Base-by-base conservation (phyloP, 208 protist genomes). In the Phytomonas sp. region DNA sequence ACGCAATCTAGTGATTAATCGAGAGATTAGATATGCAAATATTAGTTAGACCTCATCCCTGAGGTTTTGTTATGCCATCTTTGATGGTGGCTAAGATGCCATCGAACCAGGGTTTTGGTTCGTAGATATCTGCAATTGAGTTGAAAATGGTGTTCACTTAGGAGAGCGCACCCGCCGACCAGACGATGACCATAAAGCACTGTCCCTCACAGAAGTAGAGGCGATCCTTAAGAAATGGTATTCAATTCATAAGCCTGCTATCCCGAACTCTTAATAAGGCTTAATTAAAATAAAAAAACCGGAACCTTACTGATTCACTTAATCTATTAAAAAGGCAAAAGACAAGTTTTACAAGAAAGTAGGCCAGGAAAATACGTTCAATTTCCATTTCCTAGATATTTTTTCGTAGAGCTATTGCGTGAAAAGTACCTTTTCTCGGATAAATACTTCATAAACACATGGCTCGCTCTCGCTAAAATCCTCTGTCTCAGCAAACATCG, bases 221-320 rank as follows among this genome's bases (percentile, higher is more conserved):
- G 0, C 93, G 71, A 29, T 78, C 76, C 29, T 74, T 70, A 3
- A 92, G 68, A 62, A 81, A 63, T 3, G 91, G 91, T 4, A 87
- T 81, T 14, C 83, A 62, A 16, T 82, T 65, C 12, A 94, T 79
- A 37, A 3, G 8, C 60, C 63, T 33, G 4, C 77, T 86, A n/a
- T 83, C n/a, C 0, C 88, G 86, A 19, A 88, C 86, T 4, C 49
- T 70, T 5, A 95, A 83, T 0, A 95, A 72, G 30, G 90, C 93
- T 69, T 95, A 87, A 60, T 95, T 87, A 10, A 95, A 45, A 68
- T 95, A 95, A 71, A 1, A 95, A 84, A 12, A 93, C 77, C 7
- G 86, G 84, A 4, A 60, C 5, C 34, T 37, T 37, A 11, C 34
- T 8, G 5, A 45, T 29, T 62, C 34, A 6, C 40, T 16, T 12